Base-by-base conservation (phyloP, 208 protist species). In the Tritrichomonas foetus region DNA sequence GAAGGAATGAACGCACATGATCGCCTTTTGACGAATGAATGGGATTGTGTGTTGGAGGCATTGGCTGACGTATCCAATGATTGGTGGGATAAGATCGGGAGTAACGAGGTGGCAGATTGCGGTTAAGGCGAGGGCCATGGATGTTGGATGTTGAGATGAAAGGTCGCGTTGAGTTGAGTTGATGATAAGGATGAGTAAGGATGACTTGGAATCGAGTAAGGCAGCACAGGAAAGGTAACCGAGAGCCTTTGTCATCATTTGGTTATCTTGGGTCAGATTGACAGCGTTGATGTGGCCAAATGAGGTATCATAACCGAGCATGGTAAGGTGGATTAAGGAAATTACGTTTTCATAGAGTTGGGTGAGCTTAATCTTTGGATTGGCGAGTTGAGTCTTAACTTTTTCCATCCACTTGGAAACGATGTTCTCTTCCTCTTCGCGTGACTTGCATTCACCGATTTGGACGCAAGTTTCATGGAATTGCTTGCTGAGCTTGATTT, bases 271-370 rank as follows among this genome's bases (percentile, higher is more conserved):
- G 22, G 89, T 93, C 0, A 93, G 41, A 27, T 93, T 93, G 22
- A 93, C 89, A 36, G 89, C 89, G 20, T 93, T 36, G 55, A 93
- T 93, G 1, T 93, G 49, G 22, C 89, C 89, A 36, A 93, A 93
- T 36, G 30, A 50, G n/a, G 89, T 69, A 49, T 93, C 55, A 33
- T 93, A 69, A 64, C 89, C 89, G 20, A 93, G 57, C 25, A 93
- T 16, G 3, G 50, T 50, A 44, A 93, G 36, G 27, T 93, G 57
- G 20, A 93, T 22, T 1, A 93, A 27, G 27, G 55, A 69, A 74
- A 93, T 72, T 16, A 93, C 50, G 55, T 72, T 72, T 50, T 93
- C 89, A 33, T 69, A 69, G 1, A 93, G n/a, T 11, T 66, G 13
- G 25, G 33, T 36, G 27, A 69, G 3, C 5, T 39, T 44, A 39